A percentile compares a stretch with the other conserved stretches of the same genome.
Evolutionary conservation across 495 filamentous ascomycete genomes (phyloP).

Genomic region (Neurospora sp.): DNA sequence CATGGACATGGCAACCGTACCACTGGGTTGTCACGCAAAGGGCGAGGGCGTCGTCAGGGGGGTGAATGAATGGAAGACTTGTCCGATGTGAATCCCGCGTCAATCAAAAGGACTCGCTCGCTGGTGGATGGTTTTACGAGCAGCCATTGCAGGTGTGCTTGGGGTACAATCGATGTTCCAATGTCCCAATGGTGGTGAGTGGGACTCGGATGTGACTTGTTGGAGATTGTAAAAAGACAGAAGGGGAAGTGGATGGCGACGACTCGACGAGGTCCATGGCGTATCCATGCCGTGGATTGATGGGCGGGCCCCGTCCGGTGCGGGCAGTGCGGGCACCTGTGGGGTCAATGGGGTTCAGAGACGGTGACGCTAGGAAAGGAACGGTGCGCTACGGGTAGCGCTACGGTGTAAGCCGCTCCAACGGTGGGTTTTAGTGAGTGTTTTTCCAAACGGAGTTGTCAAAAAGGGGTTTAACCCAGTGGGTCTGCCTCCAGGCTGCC

Average conservation of each 20-base stretch:
- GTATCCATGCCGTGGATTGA: not conserved
- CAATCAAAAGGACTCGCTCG: not conserved
- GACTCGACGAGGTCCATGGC: not conserved
- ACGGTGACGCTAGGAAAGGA: not conserved
- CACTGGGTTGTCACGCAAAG: not conserved
- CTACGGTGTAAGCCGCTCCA: not conserved
- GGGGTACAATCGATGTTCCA: not conserved
- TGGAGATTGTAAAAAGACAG: not conserved
- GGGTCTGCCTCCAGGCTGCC: not conserved
- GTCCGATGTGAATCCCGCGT: not conserved
- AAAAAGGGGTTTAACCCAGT: not conserved
- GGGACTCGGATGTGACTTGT: not conserved
- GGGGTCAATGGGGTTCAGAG: not conserved
- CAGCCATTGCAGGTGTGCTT: not conserved
- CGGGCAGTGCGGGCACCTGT: not conserved
- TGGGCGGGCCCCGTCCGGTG: not conserved
- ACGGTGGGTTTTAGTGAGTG: not conserved
- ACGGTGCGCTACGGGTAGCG: not conserved
- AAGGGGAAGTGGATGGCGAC: not conserved
- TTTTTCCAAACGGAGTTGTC: not conserved
- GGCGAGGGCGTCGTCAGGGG: not conserved
- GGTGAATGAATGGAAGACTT: not conserved
- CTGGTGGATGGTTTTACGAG: not conserved
- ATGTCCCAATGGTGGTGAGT: not conserved
- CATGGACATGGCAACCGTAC: not conserved